Percentiles rank a stretch among this genome's conserved stretches.
phyloP scores from a whole-genome alignment of 345 rosid species.

The Brassica juncea region DNA sequence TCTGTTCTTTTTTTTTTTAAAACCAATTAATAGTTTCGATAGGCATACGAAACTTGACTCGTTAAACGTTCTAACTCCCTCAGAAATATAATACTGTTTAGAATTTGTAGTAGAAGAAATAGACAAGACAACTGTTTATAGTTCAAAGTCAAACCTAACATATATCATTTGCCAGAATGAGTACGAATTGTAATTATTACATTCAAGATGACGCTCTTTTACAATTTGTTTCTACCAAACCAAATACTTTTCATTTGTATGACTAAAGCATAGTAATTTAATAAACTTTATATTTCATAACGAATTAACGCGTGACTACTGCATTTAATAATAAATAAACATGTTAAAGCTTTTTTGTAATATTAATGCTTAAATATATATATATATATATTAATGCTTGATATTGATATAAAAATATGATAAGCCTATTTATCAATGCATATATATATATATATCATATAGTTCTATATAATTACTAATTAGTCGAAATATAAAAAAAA shows the following conservation, averaged over 20 bases:
- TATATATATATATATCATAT: too few relatives aligned
- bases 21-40: neutral
- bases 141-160: slow-evolving; percentile 29
- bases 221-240: slow-evolving; percentile 37
- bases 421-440: too few relatives aligned
- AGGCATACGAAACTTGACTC: neutral
- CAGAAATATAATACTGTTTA: neutral
- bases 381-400: too few relatives aligned
- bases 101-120: too few relatives aligned
- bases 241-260: slow-evolving; percentile 6
- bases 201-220: neutral
- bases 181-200: neutral
- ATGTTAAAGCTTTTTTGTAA: too few relatives aligned
- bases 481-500: too few relatives aligned
- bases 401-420: too few relatives aligned
- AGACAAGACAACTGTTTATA: neutral
- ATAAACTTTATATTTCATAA: too few relatives aligned
- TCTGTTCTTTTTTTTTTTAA: neutral
- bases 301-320: too few relatives aligned
- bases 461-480: too few relatives aligned
- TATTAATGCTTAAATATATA: too few relatives aligned
- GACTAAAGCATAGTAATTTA: neutral
- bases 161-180: neutral
- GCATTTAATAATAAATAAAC: too few relatives aligned
- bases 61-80: slow-evolving; percentile 8